phyloP scores from a whole-genome alignment of 345 rosid genomes.

The Sapria himalayana region DNA sequence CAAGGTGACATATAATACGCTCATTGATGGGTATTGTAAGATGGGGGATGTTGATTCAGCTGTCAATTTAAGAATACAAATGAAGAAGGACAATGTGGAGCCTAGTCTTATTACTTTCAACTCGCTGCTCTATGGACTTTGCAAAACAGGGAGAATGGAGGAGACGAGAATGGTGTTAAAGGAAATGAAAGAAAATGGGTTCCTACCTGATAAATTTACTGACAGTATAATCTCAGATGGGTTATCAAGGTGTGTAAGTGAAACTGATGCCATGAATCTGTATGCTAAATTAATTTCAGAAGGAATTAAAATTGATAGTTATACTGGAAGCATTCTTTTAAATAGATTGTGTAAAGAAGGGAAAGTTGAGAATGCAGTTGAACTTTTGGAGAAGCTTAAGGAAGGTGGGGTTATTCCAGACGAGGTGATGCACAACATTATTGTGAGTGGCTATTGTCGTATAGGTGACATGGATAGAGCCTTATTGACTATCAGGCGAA shows the following conservation, averaged over 20 bases:
- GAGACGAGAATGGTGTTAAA: conserved; percentile 28
- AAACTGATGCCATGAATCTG: conserved; percentile 22
- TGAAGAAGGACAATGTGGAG: conserved; percentile 26
- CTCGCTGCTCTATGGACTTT: conserved; percentile 42
- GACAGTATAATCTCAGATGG: conserved; percentile 38
- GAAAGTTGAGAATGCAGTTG: conserved; percentile 38
- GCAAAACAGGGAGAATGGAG: conserved; percentile 31
- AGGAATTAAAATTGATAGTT: conserved; percentile 29
- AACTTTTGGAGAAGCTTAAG: conserved; percentile 26
- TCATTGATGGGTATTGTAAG: conserved; percentile 60
- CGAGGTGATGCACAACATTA: conserved; percentile 33
- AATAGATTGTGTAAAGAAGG: conserved; percentile 47
- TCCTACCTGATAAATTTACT: conserved; percentile 43
- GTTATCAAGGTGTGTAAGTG: conserved; percentile 17
- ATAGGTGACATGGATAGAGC: conserved; percentile 33
- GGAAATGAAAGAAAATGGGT: conserved; percentile 53
- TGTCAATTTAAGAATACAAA: conserved; percentile 26
- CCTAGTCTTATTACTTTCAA: conserved; percentile 50
- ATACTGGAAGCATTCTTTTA: conserved; percentile 36
- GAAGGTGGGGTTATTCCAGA: conserved; percentile 27
- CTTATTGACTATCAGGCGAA: conserved; percentile 17
- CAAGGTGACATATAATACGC: conserved; percentile 38
- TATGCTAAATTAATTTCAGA: conserved; percentile 20
- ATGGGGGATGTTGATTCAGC: conserved; percentile 30
- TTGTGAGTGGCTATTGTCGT: conserved; percentile 47